phyloP scores from a whole-genome alignment of 176 grass and related monocot genomes.

The Eragrostis curvula region DNA sequence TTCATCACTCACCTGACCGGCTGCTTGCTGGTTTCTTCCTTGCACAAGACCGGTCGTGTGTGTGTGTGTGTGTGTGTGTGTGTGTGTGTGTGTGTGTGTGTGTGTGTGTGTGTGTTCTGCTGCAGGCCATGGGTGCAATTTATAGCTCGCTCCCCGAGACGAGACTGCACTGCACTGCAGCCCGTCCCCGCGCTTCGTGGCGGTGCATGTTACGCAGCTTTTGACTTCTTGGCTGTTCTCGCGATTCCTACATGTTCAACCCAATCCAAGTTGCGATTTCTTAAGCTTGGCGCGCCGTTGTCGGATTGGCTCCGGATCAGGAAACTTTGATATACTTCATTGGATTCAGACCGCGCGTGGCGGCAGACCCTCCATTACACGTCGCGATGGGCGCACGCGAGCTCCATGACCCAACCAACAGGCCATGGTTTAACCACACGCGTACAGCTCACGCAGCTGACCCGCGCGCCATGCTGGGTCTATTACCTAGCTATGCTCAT shows the following conservation, averaged over 20 bases:
- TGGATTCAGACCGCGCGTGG: neutral
- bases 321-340: neutral
- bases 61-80: neutral
- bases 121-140: neutral
- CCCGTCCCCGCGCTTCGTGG: neutral
- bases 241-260: neutral
- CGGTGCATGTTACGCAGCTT: neutral
- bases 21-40: neutral
- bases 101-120: neutral
- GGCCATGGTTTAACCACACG: neutral
- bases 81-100: neutral
- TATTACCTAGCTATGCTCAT: neutral
- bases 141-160: neutral
- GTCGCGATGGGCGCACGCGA: neutral
- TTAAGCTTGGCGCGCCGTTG: neutral
- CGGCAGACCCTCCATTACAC: neutral
- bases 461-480: neutral
- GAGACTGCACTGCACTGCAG: neutral
- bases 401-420: neutral
- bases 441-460: neutral
- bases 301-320: neutral
- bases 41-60: neutral
- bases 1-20: neutral
- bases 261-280: neutral
- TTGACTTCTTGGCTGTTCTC: neutral